Evolutionary conservation across 2,329 filamentous ascomycete species (phyloP).

Genomic region (Microdochium trichocladiopsis): DNA sequence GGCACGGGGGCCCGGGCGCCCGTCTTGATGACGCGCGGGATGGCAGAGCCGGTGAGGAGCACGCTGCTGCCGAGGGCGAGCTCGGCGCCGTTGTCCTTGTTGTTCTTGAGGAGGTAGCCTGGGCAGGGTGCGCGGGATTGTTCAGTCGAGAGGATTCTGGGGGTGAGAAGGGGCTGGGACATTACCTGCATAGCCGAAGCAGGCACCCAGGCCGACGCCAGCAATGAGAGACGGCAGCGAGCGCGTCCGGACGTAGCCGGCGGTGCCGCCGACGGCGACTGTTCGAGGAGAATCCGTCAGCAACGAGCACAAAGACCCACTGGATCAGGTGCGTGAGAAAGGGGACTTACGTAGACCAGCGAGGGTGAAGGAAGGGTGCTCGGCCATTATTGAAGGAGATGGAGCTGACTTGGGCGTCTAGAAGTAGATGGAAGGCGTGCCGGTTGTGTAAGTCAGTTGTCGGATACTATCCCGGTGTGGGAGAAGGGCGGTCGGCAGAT

Average conservation of each 20-base stretch:
- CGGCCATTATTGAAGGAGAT: conserved; percentile 20
- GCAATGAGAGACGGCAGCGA: conserved; percentile 24
- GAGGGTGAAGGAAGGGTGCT: conserved; percentile 32
- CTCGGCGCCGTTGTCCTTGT: conserved; percentile 34
- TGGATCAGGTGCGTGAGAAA: neutral
- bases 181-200: conserved; percentile 23
- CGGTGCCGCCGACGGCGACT: conserved; percentile 25
- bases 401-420: no score
- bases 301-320: conserved; percentile 1
- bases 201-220: conserved; percentile 20
- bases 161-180: no score
- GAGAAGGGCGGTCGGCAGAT: no score
- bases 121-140: no score
- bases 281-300: neutral
- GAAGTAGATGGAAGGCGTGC: no score
- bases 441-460: no score
- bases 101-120: conserved; percentile 33
- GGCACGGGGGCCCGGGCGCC: conserved; percentile 27
- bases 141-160: no score
- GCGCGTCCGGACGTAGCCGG: conserved; percentile 19
- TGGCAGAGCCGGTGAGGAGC: conserved; percentile 26
- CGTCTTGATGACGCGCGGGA: conserved; percentile 29
- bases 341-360: conserved; percentile 28
- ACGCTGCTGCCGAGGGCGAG: conserved; percentile 31
- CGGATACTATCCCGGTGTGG: no score